A percentile compares a stretch with the other conserved stretches of the same genome.
Conservation (phyloP, 331 rosid species). For the Acacia concinna region DNA sequence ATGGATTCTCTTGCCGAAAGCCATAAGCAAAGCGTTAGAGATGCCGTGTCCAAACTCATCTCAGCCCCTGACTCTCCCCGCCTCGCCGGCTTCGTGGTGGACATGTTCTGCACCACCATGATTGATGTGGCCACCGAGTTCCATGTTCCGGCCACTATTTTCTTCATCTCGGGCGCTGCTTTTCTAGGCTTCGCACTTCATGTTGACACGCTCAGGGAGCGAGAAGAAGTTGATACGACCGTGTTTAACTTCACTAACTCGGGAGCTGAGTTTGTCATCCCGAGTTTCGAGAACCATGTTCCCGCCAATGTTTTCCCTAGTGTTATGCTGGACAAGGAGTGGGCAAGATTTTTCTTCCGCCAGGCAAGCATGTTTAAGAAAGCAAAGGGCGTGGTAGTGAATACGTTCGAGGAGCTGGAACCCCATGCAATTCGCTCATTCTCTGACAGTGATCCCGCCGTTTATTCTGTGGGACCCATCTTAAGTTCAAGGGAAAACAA, state of each 20-base stretch:
- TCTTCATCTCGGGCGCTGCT: slow-evolving; percentile 40
- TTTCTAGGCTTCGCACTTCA: slow-evolving; percentile 42
- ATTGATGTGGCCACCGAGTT: slow-evolving; percentile 40
- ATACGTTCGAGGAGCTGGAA: slow-evolving; percentile 53
- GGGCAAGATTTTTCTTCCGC: background rate
- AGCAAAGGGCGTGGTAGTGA: slow-evolving; percentile 48
- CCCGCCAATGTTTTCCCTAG: background rate
- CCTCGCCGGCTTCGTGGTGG: slow-evolving; percentile 54
- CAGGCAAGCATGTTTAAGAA: slow-evolving; percentile 19
- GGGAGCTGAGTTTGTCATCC: background rate
- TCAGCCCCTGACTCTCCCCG: slow-evolving; percentile 24
- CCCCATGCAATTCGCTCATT: slow-evolving; percentile 36
- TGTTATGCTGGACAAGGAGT: background rate
- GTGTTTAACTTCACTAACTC: slow-evolving; percentile 6
- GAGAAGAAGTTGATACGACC: background rate
- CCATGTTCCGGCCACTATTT: slow-evolving; percentile 43
- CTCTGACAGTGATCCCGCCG: background rate
- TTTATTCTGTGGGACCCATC: slow-evolving; percentile 59
- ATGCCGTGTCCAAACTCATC: slow-evolving; percentile 38
- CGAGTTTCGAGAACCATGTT: background rate
- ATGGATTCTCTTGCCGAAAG: background rate
- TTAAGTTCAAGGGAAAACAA: background rate
- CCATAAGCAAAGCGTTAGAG: slow-evolving; percentile 36
- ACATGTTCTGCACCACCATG: slow-evolving; percentile 59
- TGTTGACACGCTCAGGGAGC: slow-evolving; percentile 33